phyloP scores from a whole-genome alignment of 805 yeast species.

The Geotrichum ghanense region DNA sequence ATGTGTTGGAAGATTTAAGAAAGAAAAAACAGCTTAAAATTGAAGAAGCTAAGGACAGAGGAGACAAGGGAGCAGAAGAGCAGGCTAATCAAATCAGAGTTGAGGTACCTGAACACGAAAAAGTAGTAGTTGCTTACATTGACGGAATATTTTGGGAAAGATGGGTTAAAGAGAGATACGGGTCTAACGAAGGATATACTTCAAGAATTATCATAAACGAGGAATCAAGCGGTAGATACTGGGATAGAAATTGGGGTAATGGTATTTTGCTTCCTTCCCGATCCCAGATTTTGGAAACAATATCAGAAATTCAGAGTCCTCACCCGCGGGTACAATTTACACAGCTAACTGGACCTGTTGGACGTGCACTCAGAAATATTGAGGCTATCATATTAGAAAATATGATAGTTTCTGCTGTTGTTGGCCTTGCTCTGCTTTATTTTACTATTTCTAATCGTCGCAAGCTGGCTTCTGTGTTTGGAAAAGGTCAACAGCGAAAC shows the following conservation, averaged over 20 bases:
- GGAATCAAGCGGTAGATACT: conserved; percentile 19
- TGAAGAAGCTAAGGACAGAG: conserved; percentile 24
- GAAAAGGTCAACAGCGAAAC: neutral
- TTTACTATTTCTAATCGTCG: neutral
- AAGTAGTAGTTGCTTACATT: conserved; percentile 27
- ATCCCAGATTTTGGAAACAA: conserved; percentile 13
- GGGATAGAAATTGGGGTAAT: conserved; percentile 21
- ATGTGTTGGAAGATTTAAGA: conserved; percentile 19
- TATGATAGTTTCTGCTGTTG: neutral
- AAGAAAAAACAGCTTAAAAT: conserved; percentile 21
- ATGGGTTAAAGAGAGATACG: conserved; percentile 23
- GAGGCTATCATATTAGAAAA: neutral
- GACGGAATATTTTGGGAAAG: conserved; percentile 25
- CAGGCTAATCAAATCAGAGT: conserved; percentile 21
- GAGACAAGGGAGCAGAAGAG: conserved; percentile 21
- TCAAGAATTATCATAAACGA: conserved; percentile 22
- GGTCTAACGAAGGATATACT: conserved; percentile 14
- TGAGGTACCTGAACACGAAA: conserved; percentile 13
- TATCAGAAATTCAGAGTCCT: conserved; percentile 9
- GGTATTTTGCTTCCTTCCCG: conserved; percentile 14
- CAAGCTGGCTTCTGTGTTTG: neutral
- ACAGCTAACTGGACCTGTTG: conserved; percentile 4
- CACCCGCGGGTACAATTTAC: conserved; percentile 9
- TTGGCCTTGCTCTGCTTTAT: neutral
- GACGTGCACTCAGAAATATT: conserved; percentile 3